These are phyloP conservation scores for Amanita muscaria DNA, from an alignment of 768 basidiomycete species.

Conservation along the genomic window DNA sequence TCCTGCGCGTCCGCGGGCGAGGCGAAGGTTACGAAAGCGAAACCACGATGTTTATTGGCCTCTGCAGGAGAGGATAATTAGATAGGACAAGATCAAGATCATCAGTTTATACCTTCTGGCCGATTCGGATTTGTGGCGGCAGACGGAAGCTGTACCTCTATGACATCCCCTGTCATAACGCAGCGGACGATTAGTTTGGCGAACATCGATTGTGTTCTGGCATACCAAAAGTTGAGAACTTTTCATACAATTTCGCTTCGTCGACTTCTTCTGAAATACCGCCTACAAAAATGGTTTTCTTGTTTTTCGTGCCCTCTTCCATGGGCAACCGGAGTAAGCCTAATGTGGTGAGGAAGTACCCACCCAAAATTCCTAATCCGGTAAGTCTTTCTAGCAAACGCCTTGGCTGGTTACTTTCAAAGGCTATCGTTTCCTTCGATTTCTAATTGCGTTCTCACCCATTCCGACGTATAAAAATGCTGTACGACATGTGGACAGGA, in stretches of 20 bases:
- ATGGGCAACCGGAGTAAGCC: constrained; percentile 26
- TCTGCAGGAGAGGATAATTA: constrained; percentile 30
- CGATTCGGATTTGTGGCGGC: constrained; percentile 64
- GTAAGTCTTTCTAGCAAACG: constrained; percentile 23
- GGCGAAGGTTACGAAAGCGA: constrained; percentile 85
- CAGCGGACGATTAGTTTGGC: constrained; percentile 7
- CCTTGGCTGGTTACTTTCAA: constrained; percentile 18
- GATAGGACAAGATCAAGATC: neutral
- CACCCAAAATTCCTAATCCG: neutral
- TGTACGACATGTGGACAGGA: no score
- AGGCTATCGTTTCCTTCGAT: constrained; percentile 20
- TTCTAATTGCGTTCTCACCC: no score
- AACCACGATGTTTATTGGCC: constrained; percentile 84
- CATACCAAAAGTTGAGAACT: constrained; percentile 84
- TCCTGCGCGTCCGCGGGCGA: constrained; percentile 83
- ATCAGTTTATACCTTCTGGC: constrained; percentile 34
- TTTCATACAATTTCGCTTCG: constrained; percentile 65
- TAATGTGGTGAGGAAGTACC: neutral
- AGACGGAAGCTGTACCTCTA: constrained; percentile 84
- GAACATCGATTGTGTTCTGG: constrained; percentile 3
- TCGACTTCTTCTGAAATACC: constrained; percentile 80
- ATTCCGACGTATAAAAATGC: constrained; percentile 11
- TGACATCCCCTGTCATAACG: constrained; percentile 79
- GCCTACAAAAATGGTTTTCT: constrained; percentile 81
- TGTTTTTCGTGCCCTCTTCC: constrained; percentile 80